Base-by-base conservation (phyloP, 345 rosid genomes). In the Bruguiera sexangula region DNA sequence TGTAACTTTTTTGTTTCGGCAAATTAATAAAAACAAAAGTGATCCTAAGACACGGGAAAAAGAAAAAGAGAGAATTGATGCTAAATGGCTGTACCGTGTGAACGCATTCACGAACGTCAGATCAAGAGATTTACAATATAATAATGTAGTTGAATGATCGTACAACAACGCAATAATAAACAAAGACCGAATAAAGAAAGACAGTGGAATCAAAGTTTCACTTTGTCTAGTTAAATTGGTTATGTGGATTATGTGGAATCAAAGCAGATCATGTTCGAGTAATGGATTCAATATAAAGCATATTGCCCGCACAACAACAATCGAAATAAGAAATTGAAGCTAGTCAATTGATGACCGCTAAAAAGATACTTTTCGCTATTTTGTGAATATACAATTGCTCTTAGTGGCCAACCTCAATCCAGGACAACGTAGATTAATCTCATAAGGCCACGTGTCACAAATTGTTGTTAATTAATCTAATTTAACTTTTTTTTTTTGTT, bases 371-470 rank as follows among this genome's bases (percentile, higher is more conserved):
- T 10, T 39, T 39, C 48, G 48, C 48, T 6, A 39, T 39, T 39
- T 10, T 43, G 1, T 24, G 16, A 56, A 9, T 56, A 56, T 56
- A 27, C 48, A 36, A 36, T 65, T 36, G 34, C 48, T 65, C 77
- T 65, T 76, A 77, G 67, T 80, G 82, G 74, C 80, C 85, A 81
- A 72, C 79, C 87, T 83, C 80, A 31, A 34, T 76, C 75, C 13
- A 69, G 11, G 67, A 62, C 48, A 77, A 78, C 32, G 56, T 2
- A 67, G 4, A 34, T 63, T 82, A 85, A 82, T 78, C 34, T 57
- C 4, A 16, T 20, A 63, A 27, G 4, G 74, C 85, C 96, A 86
- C 87, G 90, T 89, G 72, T 64, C 60, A 3, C 30, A 50, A 16
- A 52, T 39, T 50, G 15, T 76, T 65, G 37, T 51, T 58, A 32